phyloP scores from a whole-genome alignment of 2,329 filamentous ascomycete species.

The Clonostachys chloroleuca region DNA sequence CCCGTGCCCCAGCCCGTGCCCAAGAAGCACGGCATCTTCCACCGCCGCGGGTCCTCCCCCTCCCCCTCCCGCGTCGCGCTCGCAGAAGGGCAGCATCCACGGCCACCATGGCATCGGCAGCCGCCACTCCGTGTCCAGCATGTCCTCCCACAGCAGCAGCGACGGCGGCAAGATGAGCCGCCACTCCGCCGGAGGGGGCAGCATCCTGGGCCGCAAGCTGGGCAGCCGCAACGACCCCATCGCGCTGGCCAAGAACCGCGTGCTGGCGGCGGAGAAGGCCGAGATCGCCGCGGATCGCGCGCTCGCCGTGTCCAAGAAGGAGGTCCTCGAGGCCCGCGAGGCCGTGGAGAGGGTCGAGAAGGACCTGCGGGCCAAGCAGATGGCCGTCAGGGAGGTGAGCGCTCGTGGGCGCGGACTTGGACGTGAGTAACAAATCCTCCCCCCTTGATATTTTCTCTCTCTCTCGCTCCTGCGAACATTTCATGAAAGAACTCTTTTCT shows the following conservation, averaged over 20 bases:
- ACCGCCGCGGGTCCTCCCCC: slow-evolving; percentile 17
- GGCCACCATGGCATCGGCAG: not conserved
- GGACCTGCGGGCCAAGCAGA: slow-evolving; percentile 64
- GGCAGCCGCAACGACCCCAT: slow-evolving; percentile 48
- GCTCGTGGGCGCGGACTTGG: slow-evolving; percentile 68
- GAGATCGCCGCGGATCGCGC: slow-evolving; percentile 64
- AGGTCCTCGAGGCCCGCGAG: slow-evolving; percentile 58
- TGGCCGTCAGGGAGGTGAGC: slow-evolving; percentile 58
- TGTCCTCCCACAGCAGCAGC: slow-evolving; percentile 12
- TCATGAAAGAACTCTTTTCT: too few relatives aligned
- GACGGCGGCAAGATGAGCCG: slow-evolving; percentile 5
- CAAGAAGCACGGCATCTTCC: slow-evolving; percentile 30
- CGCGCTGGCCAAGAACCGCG: slow-evolving; percentile 53
- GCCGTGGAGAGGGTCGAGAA: slow-evolving; percentile 59
- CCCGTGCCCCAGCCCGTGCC: slow-evolving; percentile 4
- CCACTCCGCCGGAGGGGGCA: slow-evolving; percentile 9
- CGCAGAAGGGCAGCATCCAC: not conserved
- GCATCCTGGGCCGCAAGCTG: slow-evolving; percentile 37
- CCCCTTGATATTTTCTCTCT: not conserved
- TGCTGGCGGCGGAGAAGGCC: slow-evolving; percentile 57
- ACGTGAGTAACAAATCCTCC: slow-evolving; percentile 40
- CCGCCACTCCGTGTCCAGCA: slow-evolving; percentile 2
- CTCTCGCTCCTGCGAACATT: not conserved
- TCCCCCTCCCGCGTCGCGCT: slow-evolving; percentile 11
- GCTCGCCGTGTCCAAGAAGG: slow-evolving; percentile 49